These are phyloP conservation scores for Phaeodactylum tricornutum DNA, from an alignment of 108 stramenopile species.

Conservation along the genomic window DNA sequence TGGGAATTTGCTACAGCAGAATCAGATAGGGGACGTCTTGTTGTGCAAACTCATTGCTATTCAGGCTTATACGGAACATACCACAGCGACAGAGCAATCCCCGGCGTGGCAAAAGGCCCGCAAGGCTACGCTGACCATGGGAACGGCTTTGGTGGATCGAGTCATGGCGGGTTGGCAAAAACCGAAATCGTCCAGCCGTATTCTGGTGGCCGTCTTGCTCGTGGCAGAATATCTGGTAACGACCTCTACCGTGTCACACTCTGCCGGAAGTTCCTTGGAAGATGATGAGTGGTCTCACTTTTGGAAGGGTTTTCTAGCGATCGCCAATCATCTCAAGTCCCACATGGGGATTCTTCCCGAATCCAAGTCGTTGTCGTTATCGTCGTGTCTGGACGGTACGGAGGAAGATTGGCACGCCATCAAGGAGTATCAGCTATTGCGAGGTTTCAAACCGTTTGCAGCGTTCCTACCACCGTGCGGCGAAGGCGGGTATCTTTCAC, in stretches of 20 bases:
- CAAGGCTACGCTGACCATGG: constrained; percentile 11
- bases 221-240: constrained; percentile 8
- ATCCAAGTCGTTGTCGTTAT: background rate
- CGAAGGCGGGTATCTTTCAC: constrained; percentile 3
- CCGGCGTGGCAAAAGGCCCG: background rate
- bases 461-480: background rate
- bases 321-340: constrained; percentile 10
- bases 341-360: background rate
- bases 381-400: background rate
- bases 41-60: constrained; percentile 60
- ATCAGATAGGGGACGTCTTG: constrained; percentile 52
- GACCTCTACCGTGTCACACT: too few relatives aligned
- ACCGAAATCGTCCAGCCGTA: background rate
- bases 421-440: constrained; percentile 20
- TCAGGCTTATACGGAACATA: constrained; percentile 33
- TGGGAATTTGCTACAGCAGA: constrained; percentile 22
- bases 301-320: constrained; percentile 15
- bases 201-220: background rate
- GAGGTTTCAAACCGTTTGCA: constrained; percentile 26
- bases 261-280: too few relatives aligned
- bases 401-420: background rate
- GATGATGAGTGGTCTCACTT: constrained; percentile 1
- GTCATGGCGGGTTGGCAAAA: background rate
- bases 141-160: constrained; percentile 11
- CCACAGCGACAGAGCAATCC: background rate